These are phyloP conservation scores for Pyrenophora tritici-repentis DNA, from an alignment of 2,329 filamentous ascomycete species.

Conservation along the genomic window DNA sequence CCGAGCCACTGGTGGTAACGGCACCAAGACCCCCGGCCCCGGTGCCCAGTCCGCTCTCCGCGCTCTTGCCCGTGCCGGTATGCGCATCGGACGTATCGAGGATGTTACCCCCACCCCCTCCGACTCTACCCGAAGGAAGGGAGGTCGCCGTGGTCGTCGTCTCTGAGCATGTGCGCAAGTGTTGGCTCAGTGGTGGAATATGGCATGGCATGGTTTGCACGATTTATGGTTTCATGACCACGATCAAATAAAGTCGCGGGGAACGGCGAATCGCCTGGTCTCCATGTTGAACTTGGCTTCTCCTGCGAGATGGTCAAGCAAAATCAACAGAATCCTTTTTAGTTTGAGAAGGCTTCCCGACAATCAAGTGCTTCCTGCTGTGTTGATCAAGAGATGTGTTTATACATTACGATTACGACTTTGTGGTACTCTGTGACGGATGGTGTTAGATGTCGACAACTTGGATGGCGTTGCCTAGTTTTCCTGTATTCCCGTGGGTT, in stretches of 20 bases:
- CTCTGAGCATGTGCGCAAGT: constrained; percentile 68
- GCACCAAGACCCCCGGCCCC: constrained; percentile 99
- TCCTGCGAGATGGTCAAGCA: constrained; percentile 39
- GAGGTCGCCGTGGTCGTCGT: constrained; percentile 99
- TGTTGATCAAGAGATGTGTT: constrained; percentile 29
- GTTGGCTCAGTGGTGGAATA: constrained; percentile 44
- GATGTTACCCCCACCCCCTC: constrained; percentile 99
- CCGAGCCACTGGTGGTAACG: constrained; percentile 99
- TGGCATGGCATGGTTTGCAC: constrained; percentile 42
- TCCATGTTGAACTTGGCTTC: constrained; percentile 47
- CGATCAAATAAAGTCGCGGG: constrained; percentile 46
- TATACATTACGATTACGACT: constrained; percentile 37
- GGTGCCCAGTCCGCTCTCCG: constrained; percentile 99
- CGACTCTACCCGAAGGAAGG: constrained; percentile 99
- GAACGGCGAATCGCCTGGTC: constrained; percentile 48
- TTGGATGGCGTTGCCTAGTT: constrained; percentile 54
- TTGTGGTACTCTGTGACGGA: constrained; percentile 24
- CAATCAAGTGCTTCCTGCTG: constrained; percentile 38
- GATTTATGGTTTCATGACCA: constrained; percentile 45
- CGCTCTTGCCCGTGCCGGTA: constrained; percentile 96
- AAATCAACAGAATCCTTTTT: constrained; percentile 48
- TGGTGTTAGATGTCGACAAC: constrained; percentile 47
- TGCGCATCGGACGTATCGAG: constrained; percentile 99
- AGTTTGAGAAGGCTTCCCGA: constrained; percentile 41
- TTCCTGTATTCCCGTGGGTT: constrained; percentile 55